These are phyloP conservation scores for Oryza longistaminata DNA, from an alignment of 176 grass and related monocot species.

Conservation along the genomic window DNA sequence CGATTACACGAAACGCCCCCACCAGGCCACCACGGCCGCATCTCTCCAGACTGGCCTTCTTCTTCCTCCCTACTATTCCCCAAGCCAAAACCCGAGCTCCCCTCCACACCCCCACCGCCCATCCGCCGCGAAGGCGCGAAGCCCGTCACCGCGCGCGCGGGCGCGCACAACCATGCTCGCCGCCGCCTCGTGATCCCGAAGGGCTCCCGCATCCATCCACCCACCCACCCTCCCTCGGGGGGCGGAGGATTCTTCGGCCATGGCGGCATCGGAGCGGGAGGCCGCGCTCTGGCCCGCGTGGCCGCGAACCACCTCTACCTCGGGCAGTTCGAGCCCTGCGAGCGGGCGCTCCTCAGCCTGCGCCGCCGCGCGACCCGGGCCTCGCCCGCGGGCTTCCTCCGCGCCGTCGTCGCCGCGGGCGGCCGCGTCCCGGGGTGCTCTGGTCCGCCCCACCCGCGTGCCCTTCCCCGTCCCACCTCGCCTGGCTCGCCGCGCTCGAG, in stretches of 20 bases:
- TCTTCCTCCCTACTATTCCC: background rate
- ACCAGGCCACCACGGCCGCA: background rate
- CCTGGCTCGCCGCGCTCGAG: slow-evolving; percentile 86
- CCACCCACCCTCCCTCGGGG: background rate
- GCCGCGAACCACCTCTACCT: slow-evolving; percentile 91
- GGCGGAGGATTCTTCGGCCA: slow-evolving; percentile 1
- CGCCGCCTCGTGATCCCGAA: slow-evolving; percentile 29
- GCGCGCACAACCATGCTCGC: slow-evolving; percentile 19
- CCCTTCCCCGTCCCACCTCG: slow-evolving; percentile 75
- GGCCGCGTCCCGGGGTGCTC: slow-evolving; percentile 67
- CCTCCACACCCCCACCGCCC: background rate
- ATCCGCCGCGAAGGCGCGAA: background rate
- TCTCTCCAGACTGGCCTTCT: background rate
- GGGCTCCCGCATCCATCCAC: background rate
- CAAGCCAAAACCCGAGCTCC: background rate
- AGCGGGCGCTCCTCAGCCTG: slow-evolving; percentile 77
- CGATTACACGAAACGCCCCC: background rate
- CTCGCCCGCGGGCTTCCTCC: slow-evolving; percentile 65
- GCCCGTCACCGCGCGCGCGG: background rate
- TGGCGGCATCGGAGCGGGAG: slow-evolving; percentile 71
- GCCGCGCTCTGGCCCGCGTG: slow-evolving; percentile 66
- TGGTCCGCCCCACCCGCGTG: slow-evolving; percentile 66
- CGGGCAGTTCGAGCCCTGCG: slow-evolving; percentile 89
- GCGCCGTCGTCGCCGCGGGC: slow-evolving; percentile 57
- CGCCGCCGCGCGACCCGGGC: slow-evolving; percentile 61